Conservation (phyloP, 1,139 yeast genomes). For the Diutina sp. region DNA sequence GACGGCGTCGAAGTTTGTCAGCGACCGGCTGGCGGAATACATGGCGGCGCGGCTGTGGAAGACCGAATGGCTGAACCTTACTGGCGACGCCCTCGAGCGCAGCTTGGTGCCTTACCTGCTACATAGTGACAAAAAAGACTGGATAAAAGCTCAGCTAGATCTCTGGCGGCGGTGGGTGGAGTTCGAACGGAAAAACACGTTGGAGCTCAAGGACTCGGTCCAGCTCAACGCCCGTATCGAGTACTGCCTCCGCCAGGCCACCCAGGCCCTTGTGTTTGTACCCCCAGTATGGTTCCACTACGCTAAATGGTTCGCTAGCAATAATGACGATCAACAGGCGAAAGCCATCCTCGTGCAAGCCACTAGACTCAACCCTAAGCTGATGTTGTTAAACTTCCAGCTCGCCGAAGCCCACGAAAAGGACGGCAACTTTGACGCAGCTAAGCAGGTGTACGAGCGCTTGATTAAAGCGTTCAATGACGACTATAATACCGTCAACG, state of each 20-base stretch:
- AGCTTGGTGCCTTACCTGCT: slow-evolving; percentile 23
- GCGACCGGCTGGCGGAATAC: slow-evolving; percentile 75
- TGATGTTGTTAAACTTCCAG: slow-evolving; percentile 55
- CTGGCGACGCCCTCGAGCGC: slow-evolving; percentile 26
- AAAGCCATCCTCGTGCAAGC: slow-evolving; percentile 40
- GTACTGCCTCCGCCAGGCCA: slow-evolving; percentile 63
- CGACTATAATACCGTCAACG: slow-evolving; percentile 16
- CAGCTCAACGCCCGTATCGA: slow-evolving; percentile 46
- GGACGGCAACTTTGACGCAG: slow-evolving; percentile 36
- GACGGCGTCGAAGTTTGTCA: slow-evolving; percentile 76
- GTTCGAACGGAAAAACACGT: slow-evolving; percentile 65
- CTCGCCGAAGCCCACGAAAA: slow-evolving; percentile 61
- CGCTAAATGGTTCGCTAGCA: slow-evolving; percentile 17
- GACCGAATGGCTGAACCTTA: slow-evolving; percentile 53
- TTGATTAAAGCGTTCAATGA: slow-evolving; percentile 31
- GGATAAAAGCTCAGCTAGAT: slow-evolving; percentile 26
- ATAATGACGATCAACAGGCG: slow-evolving; percentile 23
- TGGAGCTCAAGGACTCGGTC: slow-evolving; percentile 41
- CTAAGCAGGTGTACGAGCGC: slow-evolving; percentile 37
- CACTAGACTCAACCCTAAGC: slow-evolving; percentile 52
- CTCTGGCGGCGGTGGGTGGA: slow-evolving; percentile 68
- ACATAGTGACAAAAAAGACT: slow-evolving; percentile 12
- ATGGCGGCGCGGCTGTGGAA: slow-evolving; percentile 80
- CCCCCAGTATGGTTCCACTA: slow-evolving; percentile 84
- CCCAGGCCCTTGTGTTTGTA: slow-evolving; percentile 53